Percentiles rank a stretch among this genome's conserved stretches.
These are phyloP conservation scores for Selaginella moellendorffii DNA, from an alignment of 75 land plant genomes.

Conservation along the genomic window DNA sequence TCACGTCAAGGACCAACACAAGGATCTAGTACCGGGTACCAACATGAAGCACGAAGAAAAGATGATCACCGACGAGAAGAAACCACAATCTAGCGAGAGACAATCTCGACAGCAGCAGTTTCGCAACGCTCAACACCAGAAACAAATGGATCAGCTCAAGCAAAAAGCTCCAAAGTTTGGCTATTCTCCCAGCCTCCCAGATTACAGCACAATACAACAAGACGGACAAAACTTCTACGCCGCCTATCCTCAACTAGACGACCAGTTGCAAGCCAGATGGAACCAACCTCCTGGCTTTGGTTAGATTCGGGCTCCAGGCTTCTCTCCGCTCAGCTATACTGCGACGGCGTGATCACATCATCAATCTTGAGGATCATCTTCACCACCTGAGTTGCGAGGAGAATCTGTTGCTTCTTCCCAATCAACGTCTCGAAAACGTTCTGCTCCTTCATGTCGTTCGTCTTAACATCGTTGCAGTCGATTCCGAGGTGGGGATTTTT, in stretches of 20 bases:
- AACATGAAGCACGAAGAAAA: neutral
- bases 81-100: neutral
- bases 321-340: too few species aligned
- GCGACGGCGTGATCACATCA: slow-evolving; percentile 69
- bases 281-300: too few species aligned
- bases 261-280: too few species aligned
- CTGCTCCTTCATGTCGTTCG: slow-evolving; percentile 87
- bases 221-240: too few species aligned
- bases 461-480: slow-evolving; percentile 93
- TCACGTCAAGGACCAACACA: slow-evolving; percentile 60
- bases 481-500: slow-evolving; percentile 74
- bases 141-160: neutral
- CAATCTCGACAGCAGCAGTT: neutral
- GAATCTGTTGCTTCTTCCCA: slow-evolving; percentile 89
- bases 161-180: too few species aligned
- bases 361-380: slow-evolving; percentile 98
- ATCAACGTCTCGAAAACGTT: slow-evolving; percentile 94
- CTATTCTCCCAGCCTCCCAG: too few species aligned
- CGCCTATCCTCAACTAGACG: too few species aligned
- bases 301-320: too few species aligned
- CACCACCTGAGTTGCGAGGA: slow-evolving; percentile 95
- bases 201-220: too few species aligned
- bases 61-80: neutral
- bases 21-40: slow-evolving; percentile 22
- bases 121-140: neutral